A percentile compares a stretch with the other conserved stretches of the same genome.
Conservation (phyloP, 2,329 filamentous ascomycete genomes). For the Thielaviopsis populi region DNA sequence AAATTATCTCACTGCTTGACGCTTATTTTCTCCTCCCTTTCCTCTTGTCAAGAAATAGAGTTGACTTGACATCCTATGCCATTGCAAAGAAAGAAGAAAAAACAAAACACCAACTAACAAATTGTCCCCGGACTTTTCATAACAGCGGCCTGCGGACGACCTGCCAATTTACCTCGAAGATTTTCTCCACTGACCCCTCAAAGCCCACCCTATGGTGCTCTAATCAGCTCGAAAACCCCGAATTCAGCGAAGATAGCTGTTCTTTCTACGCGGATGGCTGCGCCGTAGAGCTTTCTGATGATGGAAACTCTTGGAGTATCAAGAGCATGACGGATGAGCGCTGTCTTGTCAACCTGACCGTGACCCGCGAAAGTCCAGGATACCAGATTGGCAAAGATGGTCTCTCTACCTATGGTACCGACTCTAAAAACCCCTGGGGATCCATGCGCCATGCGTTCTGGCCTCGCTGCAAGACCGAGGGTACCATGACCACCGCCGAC, state of each 20-base stretch:
- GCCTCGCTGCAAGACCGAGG: conserved; percentile 71
- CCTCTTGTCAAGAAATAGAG: background rate
- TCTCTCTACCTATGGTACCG: conserved; percentile 71
- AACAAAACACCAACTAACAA: background rate
- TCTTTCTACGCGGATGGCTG: conserved; percentile 78
- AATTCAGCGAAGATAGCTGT: conserved; percentile 70
- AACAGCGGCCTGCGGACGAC: conserved; percentile 75
- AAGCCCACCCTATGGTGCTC: conserved; percentile 73
- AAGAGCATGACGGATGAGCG: conserved; percentile 75
- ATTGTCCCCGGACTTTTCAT: background rate
- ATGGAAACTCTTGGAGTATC: conserved; percentile 70
- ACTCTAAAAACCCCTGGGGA: conserved; percentile 77
- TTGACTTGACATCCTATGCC: background rate
- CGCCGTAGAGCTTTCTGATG: conserved; percentile 71
- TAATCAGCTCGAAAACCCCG: conserved; percentile 60
- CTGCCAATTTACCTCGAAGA: conserved; percentile 85
- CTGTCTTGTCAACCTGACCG: conserved; percentile 71
- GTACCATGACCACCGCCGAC: conserved; percentile 68
- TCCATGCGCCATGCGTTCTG: conserved; percentile 87
- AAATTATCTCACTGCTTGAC: background rate
- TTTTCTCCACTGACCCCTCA: conserved; percentile 62
- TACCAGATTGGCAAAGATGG: conserved; percentile 78
- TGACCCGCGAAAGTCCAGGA: conserved; percentile 61
- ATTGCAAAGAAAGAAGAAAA: too few relatives aligned
- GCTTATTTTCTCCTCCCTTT: background rate